Conservation (phyloP, 1,284 basidiomycete species). For the Pseudozyma thailandica region DNA sequence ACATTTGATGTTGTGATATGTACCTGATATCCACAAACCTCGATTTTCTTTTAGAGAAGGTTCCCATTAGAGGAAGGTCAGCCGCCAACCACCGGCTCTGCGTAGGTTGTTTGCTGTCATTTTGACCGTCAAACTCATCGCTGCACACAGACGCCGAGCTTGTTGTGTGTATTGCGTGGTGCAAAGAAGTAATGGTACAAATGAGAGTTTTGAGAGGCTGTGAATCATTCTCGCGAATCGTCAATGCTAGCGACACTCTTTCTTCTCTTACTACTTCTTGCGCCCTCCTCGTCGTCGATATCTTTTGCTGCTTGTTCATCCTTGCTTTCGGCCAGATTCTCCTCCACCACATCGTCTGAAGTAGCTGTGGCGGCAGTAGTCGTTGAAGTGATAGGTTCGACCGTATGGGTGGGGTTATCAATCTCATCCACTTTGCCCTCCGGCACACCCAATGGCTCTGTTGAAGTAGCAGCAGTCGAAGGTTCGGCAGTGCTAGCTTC, state of each 20-base stretch:
- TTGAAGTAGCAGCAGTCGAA: background rate
- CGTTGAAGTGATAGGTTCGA: constrained; percentile 32
- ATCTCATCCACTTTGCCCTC: constrained; percentile 43
- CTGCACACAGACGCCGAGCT: too few relatives aligned
- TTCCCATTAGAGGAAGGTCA: too few relatives aligned
- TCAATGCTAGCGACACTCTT: constrained; percentile 21
- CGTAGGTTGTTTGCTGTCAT: too few relatives aligned
- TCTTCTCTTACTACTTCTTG: constrained; percentile 11
- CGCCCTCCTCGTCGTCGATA: constrained; percentile 1
- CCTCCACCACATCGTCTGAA: background rate
- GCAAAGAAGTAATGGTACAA: too few relatives aligned
- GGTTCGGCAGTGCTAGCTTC: constrained; percentile 4
- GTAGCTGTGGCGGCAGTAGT: background rate
- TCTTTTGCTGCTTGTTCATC: background rate
- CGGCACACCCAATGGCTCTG: constrained; percentile 30
- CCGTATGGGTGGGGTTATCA: constrained; percentile 20
- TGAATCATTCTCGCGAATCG: constrained; percentile 17
- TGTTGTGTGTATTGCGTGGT: too few relatives aligned
- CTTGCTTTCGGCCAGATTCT: too few relatives aligned
- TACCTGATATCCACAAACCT: too few relatives aligned
- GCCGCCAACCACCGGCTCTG: too few relatives aligned
- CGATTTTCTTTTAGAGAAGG: too few relatives aligned
- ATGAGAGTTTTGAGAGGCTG: too few relatives aligned
- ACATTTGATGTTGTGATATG: too few relatives aligned
- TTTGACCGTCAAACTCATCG: too few relatives aligned